These are phyloP conservation scores for Xylariaceae sp. DNA, from an alignment of 2,329 filamentous ascomycete genomes.

Conservation along the genomic window DNA sequence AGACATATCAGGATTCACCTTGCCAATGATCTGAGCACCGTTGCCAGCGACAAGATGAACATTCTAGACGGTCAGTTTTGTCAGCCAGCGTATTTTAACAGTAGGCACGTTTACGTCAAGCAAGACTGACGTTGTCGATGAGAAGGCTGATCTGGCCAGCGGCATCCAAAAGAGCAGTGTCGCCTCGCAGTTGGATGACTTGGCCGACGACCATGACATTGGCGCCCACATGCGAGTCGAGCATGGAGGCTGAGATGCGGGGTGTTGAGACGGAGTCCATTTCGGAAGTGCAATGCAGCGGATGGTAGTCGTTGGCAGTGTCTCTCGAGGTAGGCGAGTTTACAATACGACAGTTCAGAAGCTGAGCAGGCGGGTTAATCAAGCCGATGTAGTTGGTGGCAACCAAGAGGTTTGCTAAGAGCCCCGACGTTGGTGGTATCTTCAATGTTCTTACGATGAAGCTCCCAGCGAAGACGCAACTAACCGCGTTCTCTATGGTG, in stretches of 20 bases:
- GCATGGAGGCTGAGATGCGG: slow-evolving; percentile 76
- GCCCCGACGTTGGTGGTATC: too few relatives aligned
- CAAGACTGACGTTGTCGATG: slow-evolving; percentile 63
- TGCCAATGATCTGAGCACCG: slow-evolving; percentile 74
- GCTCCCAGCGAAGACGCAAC: too few relatives aligned
- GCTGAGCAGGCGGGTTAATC: too few relatives aligned
- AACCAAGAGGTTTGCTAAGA: too few relatives aligned
- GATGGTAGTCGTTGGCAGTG: too few relatives aligned
- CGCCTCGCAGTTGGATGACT: slow-evolving; percentile 77
- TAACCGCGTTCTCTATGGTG: too few relatives aligned
- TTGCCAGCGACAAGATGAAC: slow-evolving; percentile 67
- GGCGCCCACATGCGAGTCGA: slow-evolving; percentile 70
- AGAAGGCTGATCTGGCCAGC: slow-evolving; percentile 72
- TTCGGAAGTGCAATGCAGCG: slow-evolving; percentile 16
- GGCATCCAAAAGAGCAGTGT: slow-evolving; percentile 76
- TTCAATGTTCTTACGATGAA: too few relatives aligned
- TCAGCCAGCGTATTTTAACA: slow-evolving; percentile 2
- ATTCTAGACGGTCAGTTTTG: slow-evolving; percentile 50
- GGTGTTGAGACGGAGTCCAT: slow-evolving; percentile 75
- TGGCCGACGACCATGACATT: slow-evolving; percentile 85
- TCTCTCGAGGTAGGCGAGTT: too few relatives aligned
- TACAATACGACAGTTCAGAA: too few relatives aligned
- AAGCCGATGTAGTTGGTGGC: too few relatives aligned
- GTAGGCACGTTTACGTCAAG: not conserved
- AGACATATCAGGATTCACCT: slow-evolving; percentile 70